A percentile compares a stretch with the other conserved stretches of the same genome.
Conservation (phyloP, 2,329 filamentous ascomycete genomes). For the Colletotrichum sojae region DNA sequence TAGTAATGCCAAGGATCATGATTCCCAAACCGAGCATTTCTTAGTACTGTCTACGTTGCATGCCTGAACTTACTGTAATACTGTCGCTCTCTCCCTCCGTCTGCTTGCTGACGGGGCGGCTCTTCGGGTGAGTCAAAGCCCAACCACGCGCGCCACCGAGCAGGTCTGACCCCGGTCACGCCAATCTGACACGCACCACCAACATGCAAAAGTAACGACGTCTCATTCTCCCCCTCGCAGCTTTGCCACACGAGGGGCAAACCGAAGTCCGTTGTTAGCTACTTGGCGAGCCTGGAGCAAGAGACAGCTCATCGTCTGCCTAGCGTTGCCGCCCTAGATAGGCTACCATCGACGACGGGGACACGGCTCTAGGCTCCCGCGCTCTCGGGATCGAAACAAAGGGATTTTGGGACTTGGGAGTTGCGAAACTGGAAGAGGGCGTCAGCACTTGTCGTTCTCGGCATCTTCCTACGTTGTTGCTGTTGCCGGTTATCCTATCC, state of each 20-base stretch:
- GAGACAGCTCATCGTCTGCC: neutral
- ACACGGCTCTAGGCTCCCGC: neutral
- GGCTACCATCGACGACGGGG: neutral
- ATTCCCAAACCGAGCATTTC: neutral
- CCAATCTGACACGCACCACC: constrained; percentile 13
- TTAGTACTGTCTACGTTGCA: neutral
- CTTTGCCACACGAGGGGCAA: neutral
- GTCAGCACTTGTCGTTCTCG: neutral
- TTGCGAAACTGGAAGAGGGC: neutral
- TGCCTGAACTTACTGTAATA: neutral
- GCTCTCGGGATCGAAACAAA: too few species aligned
- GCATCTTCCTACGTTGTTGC: neutral
- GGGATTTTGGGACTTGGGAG: too few species aligned
- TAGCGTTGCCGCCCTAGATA: constrained; percentile 2
- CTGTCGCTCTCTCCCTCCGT: neutral
- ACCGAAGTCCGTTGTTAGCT: too few species aligned
- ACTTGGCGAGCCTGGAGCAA: too few species aligned
- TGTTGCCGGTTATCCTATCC: neutral
- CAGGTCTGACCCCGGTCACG: constrained; percentile 9
- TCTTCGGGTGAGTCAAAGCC: constrained; percentile 12
- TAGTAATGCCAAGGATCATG: neutral
- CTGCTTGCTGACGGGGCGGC: constrained; percentile 13
- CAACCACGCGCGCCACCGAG: neutral
- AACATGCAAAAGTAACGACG: constrained; percentile 9
- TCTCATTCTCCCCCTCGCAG: neutral